These are phyloP conservation scores for Oryza officinalis DNA, from an alignment of 176 grass and related monocot species.

Conservation along the genomic window DNA sequence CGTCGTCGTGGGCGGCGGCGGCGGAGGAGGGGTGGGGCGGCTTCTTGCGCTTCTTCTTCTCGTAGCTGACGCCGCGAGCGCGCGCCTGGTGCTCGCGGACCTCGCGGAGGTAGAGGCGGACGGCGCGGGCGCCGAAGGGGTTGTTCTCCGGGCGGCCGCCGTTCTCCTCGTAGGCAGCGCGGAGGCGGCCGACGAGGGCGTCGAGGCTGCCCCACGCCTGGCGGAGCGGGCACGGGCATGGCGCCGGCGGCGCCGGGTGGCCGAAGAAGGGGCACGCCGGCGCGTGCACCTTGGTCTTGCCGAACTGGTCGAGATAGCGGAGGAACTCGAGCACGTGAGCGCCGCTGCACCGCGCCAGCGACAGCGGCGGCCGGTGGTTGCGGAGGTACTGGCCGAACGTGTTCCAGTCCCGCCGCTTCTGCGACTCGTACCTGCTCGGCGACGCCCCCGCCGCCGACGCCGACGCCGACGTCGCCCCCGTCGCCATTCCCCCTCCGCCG, in stretches of 20 bases:
- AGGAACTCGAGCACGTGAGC: slow-evolving; percentile 93
- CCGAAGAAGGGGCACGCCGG: slow-evolving; percentile 86
- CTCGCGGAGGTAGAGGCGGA: slow-evolving; percentile 92
- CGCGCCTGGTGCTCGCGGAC: slow-evolving; percentile 89
- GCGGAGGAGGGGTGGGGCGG: slow-evolving; percentile 17
- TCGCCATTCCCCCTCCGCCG: background rate
- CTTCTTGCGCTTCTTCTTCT: slow-evolving; percentile 99
- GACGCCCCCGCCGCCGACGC: background rate
- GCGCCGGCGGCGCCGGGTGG: slow-evolving; percentile 74
- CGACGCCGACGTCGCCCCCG: background rate
- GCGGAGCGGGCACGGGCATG: slow-evolving; percentile 87
- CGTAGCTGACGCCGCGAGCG: slow-evolving; percentile 87
- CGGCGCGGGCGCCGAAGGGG: slow-evolving; percentile 85
- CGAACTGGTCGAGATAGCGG: slow-evolving; percentile 96
- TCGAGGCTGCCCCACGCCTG: slow-evolving; percentile 97
- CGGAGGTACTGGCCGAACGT: slow-evolving; percentile 95
- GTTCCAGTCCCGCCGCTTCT: slow-evolving; percentile 75
- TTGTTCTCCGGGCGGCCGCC: slow-evolving; percentile 84
- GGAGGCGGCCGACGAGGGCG: slow-evolving; percentile 81
- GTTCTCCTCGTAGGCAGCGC: slow-evolving; percentile 91
- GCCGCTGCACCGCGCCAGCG: slow-evolving; percentile 81
- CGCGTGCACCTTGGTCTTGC: slow-evolving; percentile 91
- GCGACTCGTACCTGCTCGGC: slow-evolving; percentile 63
- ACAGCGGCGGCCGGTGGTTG: slow-evolving; percentile 87
- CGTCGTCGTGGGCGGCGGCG: slow-evolving; percentile 23